Base-by-base conservation (phyloP, 495 filamentous ascomycete species). In the Hypoxylon cercidicola region DNA sequence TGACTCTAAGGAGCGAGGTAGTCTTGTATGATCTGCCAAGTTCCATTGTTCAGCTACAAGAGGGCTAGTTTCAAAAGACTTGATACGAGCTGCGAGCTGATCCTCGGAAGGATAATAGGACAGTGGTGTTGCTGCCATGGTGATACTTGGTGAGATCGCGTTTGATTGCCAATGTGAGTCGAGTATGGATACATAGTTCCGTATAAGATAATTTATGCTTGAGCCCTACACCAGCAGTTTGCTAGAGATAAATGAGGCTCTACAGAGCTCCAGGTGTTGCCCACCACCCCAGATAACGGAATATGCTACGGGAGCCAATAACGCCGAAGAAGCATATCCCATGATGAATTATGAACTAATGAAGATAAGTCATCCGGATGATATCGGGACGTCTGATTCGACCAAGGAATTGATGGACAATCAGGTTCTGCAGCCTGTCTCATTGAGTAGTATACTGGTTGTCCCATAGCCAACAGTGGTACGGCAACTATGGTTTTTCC, bases 11-110 rank as follows among this genome's bases (percentile, higher is more conserved):
- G 48, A 51, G 20, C 18, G 30, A 18, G 48, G 48, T 8, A 51
- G 15, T 3, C 13, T 50, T 19, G 5, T 25, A 10, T 34, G 15
- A 0, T 16, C 47, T 11, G 15, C 16, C 15, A 20, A 23, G 16
- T 37, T 30, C 4, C 32, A 16, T 37, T 51, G 7, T 1, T 51
- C 18, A 19, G 32, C 21, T 8, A 11, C 16, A 23, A 21, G 34
- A 23, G 32, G 15, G 2, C 20, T 39, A 4, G 48, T 21, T 19
- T 37, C 48, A 51, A 37, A 51, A 16, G 28, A 32, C 12, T 51
- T 51, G 48, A 51, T 39, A 12, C 48, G 48, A 51, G 48, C 48
- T 30, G 48, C 48, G 9, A 51, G 48, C 18, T 51, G 48, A 16
- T 51, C 48, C 32, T 37, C 30, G 7, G 48, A n/a, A 51, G 48